These are phyloP conservation scores for Aurinia saxatilis DNA, from an alignment of 345 rosid species.

Conservation along the genomic window DNA sequence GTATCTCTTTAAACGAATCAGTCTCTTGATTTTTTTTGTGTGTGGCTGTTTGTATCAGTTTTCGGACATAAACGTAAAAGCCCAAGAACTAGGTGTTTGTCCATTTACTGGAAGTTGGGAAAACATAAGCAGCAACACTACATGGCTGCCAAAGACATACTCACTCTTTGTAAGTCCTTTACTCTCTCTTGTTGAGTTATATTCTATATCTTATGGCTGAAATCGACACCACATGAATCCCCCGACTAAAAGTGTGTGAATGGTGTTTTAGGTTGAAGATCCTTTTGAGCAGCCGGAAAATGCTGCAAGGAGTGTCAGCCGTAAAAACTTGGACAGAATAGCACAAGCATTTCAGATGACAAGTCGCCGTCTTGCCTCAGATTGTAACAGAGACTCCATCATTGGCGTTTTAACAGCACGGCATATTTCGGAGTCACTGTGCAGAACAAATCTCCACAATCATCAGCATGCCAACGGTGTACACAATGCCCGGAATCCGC, in stretches of 20 bases:
- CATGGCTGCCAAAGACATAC: slow-evolving; percentile 75
- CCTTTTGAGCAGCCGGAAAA: slow-evolving; percentile 88
- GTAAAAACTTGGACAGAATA: slow-evolving; percentile 45
- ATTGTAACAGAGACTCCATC: slow-evolving; percentile 29
- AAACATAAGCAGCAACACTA: slow-evolving; percentile 44
- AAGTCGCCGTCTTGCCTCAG: slow-evolving; percentile 28
- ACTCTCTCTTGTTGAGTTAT: background rate
- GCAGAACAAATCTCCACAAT: slow-evolving; percentile 19
- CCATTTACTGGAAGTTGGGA: slow-evolving; percentile 73
- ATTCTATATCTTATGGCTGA: background rate
- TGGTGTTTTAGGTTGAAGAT: slow-evolving; percentile 65
- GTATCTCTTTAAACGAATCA: background rate
- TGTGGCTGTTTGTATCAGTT: slow-evolving; percentile 42
- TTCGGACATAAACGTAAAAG: slow-evolving; percentile 40
- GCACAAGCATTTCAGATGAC: slow-evolving; percentile 46
- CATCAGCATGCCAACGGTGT: slow-evolving; percentile 6
- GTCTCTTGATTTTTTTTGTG: background rate
- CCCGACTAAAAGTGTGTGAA: background rate
- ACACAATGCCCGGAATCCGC: slow-evolving; percentile 3
- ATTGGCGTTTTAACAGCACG: slow-evolving; percentile 35
- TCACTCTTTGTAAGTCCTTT: slow-evolving; percentile 50
- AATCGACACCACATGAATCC: background rate
- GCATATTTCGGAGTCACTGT: slow-evolving; percentile 18
- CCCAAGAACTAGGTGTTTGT: slow-evolving; percentile 61
- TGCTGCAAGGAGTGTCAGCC: slow-evolving; percentile 59